A percentile compares a stretch with the other conserved stretches of the same genome.
phyloP scores from a whole-genome alignment of 2,329 filamentous ascomycete genomes.

The Hypocreales sp. region DNA sequence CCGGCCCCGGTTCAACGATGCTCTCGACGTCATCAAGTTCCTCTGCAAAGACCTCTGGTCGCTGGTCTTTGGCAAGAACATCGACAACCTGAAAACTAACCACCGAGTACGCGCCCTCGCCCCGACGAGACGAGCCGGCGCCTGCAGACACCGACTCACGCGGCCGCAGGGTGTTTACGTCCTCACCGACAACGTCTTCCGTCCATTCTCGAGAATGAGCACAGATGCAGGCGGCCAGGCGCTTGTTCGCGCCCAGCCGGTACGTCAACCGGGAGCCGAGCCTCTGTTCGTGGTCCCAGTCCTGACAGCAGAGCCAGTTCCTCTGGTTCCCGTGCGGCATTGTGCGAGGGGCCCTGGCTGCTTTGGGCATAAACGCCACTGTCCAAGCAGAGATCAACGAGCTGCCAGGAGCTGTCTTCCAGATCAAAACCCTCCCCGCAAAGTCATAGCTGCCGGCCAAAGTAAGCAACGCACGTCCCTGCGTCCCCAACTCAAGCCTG shows the following conservation, averaged over 20 bases:
- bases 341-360: conserved; percentile 82
- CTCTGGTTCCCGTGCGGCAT: conserved; percentile 92
- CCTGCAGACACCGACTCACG: conserved; percentile 2
- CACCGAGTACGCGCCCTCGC: conserved; percentile 47
- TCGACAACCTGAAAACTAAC: conserved; percentile 98
- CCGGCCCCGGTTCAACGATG: conserved; percentile 76
- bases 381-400: conserved; percentile 85
- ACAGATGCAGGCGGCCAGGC: conserved; percentile 62
- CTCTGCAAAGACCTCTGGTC: conserved; percentile 98
- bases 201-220: conserved; percentile 79
- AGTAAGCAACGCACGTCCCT: not conserved
- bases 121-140: no score
- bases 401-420: conserved; percentile 79
- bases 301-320: conserved; percentile 40
- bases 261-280: conserved; percentile 25
- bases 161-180: conserved; percentile 70
- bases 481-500: no score
- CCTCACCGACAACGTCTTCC: conserved; percentile 82
- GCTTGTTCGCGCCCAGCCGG: conserved; percentile 61
- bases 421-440: conserved; percentile 70
- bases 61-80: conserved; percentile 86
- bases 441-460: conserved; percentile 34
- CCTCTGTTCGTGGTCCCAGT: not conserved
- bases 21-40: conserved; percentile 94
- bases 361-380: conserved; percentile 76